Evolutionary conservation across 768 basidiomycete genomes (phyloP), one percentile per base, ranked within the genome.

Genomic region (Tulasnella sp.): DNA sequence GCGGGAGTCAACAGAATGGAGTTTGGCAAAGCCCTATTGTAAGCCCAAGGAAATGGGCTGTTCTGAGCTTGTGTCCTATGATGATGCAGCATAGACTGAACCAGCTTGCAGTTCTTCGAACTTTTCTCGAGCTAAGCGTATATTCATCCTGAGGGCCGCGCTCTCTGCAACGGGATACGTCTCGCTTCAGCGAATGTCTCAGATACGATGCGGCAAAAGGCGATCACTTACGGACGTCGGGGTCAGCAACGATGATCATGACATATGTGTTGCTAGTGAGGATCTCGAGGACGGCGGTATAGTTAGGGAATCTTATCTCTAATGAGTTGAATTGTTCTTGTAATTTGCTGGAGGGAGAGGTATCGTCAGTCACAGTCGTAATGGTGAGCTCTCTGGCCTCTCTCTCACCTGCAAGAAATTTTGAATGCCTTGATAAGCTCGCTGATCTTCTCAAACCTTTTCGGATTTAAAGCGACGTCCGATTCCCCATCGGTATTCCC

Each of bases 361-460:
- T 44, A 28, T 42, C 22, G 28, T 50, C 31, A 34, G 74, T 28
- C 64, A 69, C 74, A 76, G 46, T 40, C 34, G 84, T 83, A 48
- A 85, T 83, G 64, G 85, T 84, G 12, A 46, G 46, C 46, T 9
- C 1, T 60, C 84, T 84, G 89, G 69, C 40, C 44, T 6, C 24
- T 54, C 24, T 7, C 54, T n/a, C 92, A 94, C 80, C 93, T 91
- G 86, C 96, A 98, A 28, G 94, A 93, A 83, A 95, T 92, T 84
- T 97, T 96, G 89, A 99, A 98, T 3, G 93, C 92, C 87, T 99
- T 99, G 87, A 99, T 93, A 81, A 98, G 90, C 86, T 98, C 96
- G 14, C 86, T 87, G 54, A 88, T 86, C 83, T 88, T 87, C 83
- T 88, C 88, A 79, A 88, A 89, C 64, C 88, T 78, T 42, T 88